Base-by-base conservation (phyloP, 495 filamentous ascomycete species). In the Tuber borchii region DNA sequence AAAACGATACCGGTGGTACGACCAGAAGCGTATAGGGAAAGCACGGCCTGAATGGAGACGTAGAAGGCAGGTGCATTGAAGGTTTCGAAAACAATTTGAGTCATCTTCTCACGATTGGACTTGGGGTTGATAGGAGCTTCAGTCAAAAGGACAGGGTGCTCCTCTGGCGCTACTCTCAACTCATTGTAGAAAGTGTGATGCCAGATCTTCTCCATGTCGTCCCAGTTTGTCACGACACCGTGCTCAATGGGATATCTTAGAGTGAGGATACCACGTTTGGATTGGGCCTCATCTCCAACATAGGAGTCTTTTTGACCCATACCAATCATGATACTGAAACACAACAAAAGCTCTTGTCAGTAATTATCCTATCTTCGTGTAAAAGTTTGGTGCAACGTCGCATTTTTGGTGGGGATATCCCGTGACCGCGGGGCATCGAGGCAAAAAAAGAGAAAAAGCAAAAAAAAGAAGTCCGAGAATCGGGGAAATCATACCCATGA, bases 221-320 rank as follows among this genome's bases (percentile, higher is more conserved):
- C 95, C 95, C 95, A 99, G 85, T 99, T 94, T 76, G 95, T 99
- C 70, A 99, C 95, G 78, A 98, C 95, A 82, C 95, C 95, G 84
- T 99, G 95, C 84, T 97, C 96, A 74, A 99, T 87, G 65, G 95
- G 95, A 82, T 98, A 98, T 71, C 90, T 88, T 81, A 99, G 94
- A 86, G 97, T 98, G 79, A 99, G 87, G 76, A 99, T 87, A 22
- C 95, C 95, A 83, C 95, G 90, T 81, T 97, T 88, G 80, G 97
- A 94, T 82, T 97, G 93, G 46, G 89, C 89, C 72, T 99, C 95
- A 88, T 99, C 95, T 90, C 95, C 95, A 81, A 99, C 95, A 85
- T 99, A 99, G 77, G 95, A 99, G 89, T 99, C 95, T 88, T 99
- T 99, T 88, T 99, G 95, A 83, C 95, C 95, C 95, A 99, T 98